Evolutionary conservation across 1,284 basidiomycete genomes (phyloP).

Genomic region (Butyriboletus regius): DNA sequence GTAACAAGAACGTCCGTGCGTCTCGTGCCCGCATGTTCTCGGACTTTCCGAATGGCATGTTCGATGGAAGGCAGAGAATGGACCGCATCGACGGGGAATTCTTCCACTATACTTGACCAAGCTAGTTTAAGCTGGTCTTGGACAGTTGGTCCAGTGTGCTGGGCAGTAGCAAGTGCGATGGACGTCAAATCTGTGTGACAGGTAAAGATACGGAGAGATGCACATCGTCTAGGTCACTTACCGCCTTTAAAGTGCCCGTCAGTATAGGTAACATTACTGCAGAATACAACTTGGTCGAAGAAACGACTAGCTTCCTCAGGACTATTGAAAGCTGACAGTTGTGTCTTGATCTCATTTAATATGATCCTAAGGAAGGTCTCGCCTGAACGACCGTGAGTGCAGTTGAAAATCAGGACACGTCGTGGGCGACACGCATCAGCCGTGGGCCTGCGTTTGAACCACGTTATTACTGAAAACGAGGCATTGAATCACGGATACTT

Average conservation of each 20-base stretch:
- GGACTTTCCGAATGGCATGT: constrained; percentile 68
- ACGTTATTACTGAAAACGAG: constrained; percentile 3
- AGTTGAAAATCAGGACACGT: constrained; percentile 88
- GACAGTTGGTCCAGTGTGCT: constrained; percentile 61
- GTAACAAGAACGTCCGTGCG: constrained; percentile 69
- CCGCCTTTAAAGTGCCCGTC: constrained; percentile 86
- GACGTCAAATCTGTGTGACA: constrained; percentile 61
- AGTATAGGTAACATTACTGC: constrained; percentile 89
- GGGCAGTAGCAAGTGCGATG: constrained; percentile 55
- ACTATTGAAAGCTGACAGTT: constrained; percentile 39
- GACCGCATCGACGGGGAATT: constrained; percentile 54
- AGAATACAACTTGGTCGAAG: constrained; percentile 87
- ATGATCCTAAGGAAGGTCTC: constrained; percentile 63
- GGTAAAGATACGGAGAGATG: neutral
- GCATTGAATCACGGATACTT: constrained; percentile 17
- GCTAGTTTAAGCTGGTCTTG: constrained; percentile 72
- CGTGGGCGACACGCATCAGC: constrained; percentile 21
- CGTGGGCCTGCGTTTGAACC: neutral
- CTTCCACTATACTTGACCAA: constrained; percentile 62
- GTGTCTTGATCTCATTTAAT: constrained; percentile 41
- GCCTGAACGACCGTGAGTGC: constrained; percentile 84
- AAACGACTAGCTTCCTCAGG: constrained; percentile 40
- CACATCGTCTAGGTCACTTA: constrained; percentile 34
- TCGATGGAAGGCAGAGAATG: constrained; percentile 85
- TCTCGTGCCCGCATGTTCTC: constrained; percentile 33